Evolutionary conservation across 805 yeast species (phyloP), one percentile per base, ranked within the genome.

Genomic region (Candida koratica): DNA sequence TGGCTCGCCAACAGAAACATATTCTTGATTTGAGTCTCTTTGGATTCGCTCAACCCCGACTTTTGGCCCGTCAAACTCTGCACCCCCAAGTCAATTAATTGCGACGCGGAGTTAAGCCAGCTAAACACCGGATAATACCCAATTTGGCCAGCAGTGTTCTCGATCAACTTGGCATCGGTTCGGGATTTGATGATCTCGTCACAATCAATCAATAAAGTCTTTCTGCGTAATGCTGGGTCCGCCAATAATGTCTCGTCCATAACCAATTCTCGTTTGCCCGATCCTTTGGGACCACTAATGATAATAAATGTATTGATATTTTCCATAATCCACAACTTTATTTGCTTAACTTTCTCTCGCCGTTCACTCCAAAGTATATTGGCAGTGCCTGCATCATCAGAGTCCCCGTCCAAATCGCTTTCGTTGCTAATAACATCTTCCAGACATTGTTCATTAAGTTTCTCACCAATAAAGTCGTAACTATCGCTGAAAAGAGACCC

Each of bases 121-220:
- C 96, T 84, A 56, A 93, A 93, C 5, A 86, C 81, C 1, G 98
- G 98, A 66, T 76, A 86, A 58, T 93, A 93, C 0, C 98, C 98
- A 17, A 88, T 52, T 55, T 85, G 86, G 17, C 62, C 64, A 0
- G 97, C 87, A 13, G 86, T 73, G 35, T 73, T 72, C 38, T 74
- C 72, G 29, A 93, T 63, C 45, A 86, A 77, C 20, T 71, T 71
- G 3, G 81, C 68, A 45, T 88, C 96, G 22, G 80, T 77, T 48
- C 96, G 67, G 3, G 93, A 67, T 52, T 84, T 85, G 14, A 75
- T 70, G 37, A 93, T 60, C 25, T 67, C 66, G 38, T 84, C 94
- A 65, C 97, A 90, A 58, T 90, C 94, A 29, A 93, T 57, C 39
- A 76, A 70, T 25, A 88, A 65, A 3, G 81, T 73, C 42, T 81